phyloP scores from a whole-genome alignment of 805 yeast genomes.

The Suhomyces emberorum region DNA sequence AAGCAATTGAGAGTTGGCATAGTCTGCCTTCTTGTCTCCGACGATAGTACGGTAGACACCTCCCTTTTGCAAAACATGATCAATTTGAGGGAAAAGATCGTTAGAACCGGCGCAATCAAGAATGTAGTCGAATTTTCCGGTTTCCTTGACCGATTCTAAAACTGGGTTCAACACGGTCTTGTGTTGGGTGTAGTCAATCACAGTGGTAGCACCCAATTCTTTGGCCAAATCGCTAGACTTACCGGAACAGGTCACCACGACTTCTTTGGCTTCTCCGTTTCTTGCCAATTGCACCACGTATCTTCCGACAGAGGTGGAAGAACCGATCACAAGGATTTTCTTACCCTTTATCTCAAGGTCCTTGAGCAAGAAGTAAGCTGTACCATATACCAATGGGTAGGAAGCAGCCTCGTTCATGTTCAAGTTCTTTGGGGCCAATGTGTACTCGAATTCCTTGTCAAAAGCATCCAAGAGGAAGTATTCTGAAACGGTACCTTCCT shows the following conservation, averaged over 20 bases:
- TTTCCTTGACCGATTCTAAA: conserved; percentile 30
- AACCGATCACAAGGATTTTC: conserved; percentile 66
- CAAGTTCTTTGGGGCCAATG: conserved; percentile 44
- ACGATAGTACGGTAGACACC: conserved; percentile 51
- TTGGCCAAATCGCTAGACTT: conserved; percentile 43
- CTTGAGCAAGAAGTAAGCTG: conserved; percentile 49
- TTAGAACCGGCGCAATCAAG: conserved; percentile 64
- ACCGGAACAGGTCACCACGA: conserved; percentile 57
- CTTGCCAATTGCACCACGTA: conserved; percentile 56
- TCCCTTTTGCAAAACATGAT: conserved; percentile 44
- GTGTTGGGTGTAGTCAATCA: conserved; percentile 54
- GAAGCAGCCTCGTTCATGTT: conserved; percentile 59
- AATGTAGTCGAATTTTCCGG: conserved; percentile 53
- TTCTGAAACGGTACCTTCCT: conserved; percentile 45
- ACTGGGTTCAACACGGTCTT: conserved; percentile 28
- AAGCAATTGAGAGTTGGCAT: conserved; percentile 10
- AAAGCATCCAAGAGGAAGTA: conserved; percentile 41
- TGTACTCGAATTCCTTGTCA: conserved; percentile 28
- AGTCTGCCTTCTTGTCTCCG: conserved; percentile 52
- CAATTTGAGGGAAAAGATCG: conserved; percentile 44
- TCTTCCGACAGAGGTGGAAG: conserved; percentile 67
- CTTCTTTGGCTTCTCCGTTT: conserved; percentile 41
- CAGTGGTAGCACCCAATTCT: conserved; percentile 54
- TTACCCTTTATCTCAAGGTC: conserved; percentile 34
- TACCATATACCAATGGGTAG: conserved; percentile 59